These are phyloP conservation scores for Porpolomopsis calyptriformis DNA, from an alignment of 768 basidiomycete genomes.

Conservation along the genomic window DNA sequence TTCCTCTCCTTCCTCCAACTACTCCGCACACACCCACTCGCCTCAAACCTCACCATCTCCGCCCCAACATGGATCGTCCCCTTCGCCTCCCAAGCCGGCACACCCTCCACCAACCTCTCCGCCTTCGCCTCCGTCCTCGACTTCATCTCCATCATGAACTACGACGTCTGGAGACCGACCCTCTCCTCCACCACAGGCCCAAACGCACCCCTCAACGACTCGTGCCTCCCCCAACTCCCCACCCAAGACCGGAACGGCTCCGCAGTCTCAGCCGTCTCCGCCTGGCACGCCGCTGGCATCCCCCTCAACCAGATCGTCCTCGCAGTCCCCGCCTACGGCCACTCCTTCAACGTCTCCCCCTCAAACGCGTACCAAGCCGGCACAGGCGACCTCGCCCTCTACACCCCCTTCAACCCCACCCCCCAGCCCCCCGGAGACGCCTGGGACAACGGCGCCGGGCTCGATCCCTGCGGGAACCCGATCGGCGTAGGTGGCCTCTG, in stretches of 20 bases:
- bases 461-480: slow-evolving; percentile 50
- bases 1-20: slow-evolving; percentile 57
- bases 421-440: slow-evolving; percentile 41
- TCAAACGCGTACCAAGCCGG: slow-evolving; percentile 25
- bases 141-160: slow-evolving; percentile 49
- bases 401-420: slow-evolving; percentile 39
- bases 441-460: slow-evolving; percentile 37
- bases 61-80: slow-evolving; percentile 20
- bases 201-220: slow-evolving; percentile 75
- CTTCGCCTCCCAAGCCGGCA: slow-evolving; percentile 30
- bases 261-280: slow-evolving; percentile 57
- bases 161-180: slow-evolving; percentile 53
- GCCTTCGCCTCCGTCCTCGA: slow-evolving; percentile 48
- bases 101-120: slow-evolving; percentile 46
- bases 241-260: slow-evolving; percentile 54
- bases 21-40: slow-evolving; percentile 39
- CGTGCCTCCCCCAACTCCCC: slow-evolving; percentile 51
- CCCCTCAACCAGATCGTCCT: slow-evolving; percentile 63
- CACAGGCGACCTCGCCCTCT: slow-evolving; percentile 30
- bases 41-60: slow-evolving; percentile 38
- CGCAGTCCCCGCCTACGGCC: slow-evolving; percentile 79
- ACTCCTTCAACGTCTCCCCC: slow-evolving; percentile 45
- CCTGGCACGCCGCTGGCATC: slow-evolving; percentile 74
- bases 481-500: slow-evolving; percentile 45
- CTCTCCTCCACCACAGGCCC: slow-evolving; percentile 50